Evolutionary conservation across 2,329 filamentous ascomycete species (phyloP).

Genomic region (Parasarocladium wereldwijsianum): DNA sequence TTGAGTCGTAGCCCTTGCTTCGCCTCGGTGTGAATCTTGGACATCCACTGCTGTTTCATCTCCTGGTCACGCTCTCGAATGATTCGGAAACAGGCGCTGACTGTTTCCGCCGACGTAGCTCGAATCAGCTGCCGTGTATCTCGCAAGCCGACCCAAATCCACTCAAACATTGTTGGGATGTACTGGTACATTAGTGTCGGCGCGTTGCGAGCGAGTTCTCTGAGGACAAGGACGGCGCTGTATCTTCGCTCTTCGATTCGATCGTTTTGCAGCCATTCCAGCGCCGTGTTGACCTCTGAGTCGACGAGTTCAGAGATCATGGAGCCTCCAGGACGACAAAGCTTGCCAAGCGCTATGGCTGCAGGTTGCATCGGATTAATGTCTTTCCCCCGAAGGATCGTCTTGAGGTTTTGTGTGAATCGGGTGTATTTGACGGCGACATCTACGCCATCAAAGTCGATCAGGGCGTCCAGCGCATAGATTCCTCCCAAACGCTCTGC

Average conservation of each 20-base stretch:
- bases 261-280: conserved; percentile 95
- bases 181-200: conserved; percentile 93
- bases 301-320: conserved; percentile 93
- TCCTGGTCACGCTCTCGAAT: conserved; percentile 84
- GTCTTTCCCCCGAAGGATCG: conserved; percentile 80
- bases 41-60: conserved; percentile 78
- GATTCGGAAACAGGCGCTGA: conserved; percentile 91
- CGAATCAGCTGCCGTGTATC: conserved; percentile 85
- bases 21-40: conserved; percentile 78
- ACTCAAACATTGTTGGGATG: conserved; percentile 86
- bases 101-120: conserved; percentile 80
- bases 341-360: conserved; percentile 73
- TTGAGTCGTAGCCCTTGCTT: conserved; percentile 64
- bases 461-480: conserved; percentile 78
- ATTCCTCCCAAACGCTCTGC: conserved; percentile 85
- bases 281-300: conserved; percentile 86
- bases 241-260: conserved; percentile 86
- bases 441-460: conserved; percentile 94
- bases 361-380: conserved; percentile 82
- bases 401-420: conserved; percentile 81
- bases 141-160: conserved; percentile 87
- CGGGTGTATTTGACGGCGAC: conserved; percentile 84
- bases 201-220: conserved; percentile 82
- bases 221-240: conserved; percentile 78
- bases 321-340: conserved; percentile 84